phyloP scores from a whole-genome alignment of 1,284 basidiomycete genomes.

The Xerocomus cyaneibrunnescens region DNA sequence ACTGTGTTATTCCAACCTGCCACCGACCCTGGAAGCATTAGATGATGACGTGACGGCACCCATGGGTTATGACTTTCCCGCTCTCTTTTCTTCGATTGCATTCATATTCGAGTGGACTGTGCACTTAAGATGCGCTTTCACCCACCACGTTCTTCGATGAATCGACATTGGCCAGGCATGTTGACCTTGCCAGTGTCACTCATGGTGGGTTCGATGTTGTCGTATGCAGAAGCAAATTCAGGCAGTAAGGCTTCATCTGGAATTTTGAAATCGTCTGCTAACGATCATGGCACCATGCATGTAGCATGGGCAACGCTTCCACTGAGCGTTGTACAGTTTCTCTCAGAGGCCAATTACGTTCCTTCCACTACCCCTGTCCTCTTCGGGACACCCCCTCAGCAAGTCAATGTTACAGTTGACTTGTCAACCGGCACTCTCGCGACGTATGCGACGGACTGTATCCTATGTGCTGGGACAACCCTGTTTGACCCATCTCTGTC shows the following conservation, averaged over 20 bases:
- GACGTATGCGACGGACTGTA: conserved; percentile 24
- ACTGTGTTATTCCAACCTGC: too few relatives aligned
- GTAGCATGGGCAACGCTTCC: conserved; percentile 29
- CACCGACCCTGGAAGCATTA: too few relatives aligned
- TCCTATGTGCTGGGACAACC: conserved; percentile 28
- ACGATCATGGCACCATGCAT: background rate
- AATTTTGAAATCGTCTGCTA: background rate
- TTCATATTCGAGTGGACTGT: too few relatives aligned
- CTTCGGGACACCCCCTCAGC: conserved; percentile 29
- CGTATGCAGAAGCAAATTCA: conserved; percentile 15
- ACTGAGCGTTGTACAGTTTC: conserved; percentile 22
- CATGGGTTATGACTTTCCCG: too few relatives aligned
- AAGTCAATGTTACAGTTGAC: conserved; percentile 27
- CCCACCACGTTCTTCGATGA: too few relatives aligned
- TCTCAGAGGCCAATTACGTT: conserved; percentile 12
- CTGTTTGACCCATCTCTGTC: conserved; percentile 27
- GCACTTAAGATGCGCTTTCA: too few relatives aligned
- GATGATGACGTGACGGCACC: too few relatives aligned
- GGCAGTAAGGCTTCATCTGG: conserved; percentile 12
- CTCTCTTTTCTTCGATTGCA: too few relatives aligned
- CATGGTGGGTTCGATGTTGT: conserved; percentile 8
- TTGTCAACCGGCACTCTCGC: conserved; percentile 12
- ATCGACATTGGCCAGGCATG: background rate
- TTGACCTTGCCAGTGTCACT: background rate
- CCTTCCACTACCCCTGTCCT: conserved; percentile 21